Conservation (phyloP, 768 basidiomycete genomes). For the Leucogyrophana mollusca region DNA sequence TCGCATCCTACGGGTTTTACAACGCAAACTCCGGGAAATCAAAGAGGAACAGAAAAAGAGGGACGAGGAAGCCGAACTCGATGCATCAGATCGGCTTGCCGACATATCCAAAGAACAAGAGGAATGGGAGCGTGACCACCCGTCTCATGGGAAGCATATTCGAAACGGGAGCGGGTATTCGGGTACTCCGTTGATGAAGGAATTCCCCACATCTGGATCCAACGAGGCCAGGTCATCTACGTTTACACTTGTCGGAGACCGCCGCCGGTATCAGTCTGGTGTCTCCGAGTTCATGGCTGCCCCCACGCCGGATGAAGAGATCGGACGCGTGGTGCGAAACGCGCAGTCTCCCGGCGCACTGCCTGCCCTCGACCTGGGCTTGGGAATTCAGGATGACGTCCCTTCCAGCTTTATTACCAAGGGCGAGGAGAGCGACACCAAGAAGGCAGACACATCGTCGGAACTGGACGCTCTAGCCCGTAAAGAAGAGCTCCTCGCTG, state of each 20-base stretch:
- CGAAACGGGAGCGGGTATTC: constrained; percentile 66
- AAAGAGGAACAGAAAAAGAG: constrained; percentile 67
- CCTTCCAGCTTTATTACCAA: constrained; percentile 67
- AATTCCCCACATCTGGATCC: constrained; percentile 50
- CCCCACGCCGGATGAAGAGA: constrained; percentile 60
- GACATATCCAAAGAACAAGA: constrained; percentile 66
- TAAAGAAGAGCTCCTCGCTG: constrained; percentile 70
- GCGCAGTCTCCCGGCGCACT: constrained; percentile 56
- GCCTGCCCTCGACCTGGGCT: constrained; percentile 73
- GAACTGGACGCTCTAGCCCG: constrained; percentile 56
- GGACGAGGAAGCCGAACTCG: constrained; percentile 74
- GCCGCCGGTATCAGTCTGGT: constrained; percentile 61
- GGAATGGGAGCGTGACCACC: constrained; percentile 88
- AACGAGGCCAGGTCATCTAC: constrained; percentile 41
- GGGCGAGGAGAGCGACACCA: constrained; percentile 29
- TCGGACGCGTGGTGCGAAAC: constrained; percentile 47
- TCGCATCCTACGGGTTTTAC: constrained; percentile 78
- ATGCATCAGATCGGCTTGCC: constrained; percentile 68
- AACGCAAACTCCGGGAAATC: constrained; percentile 78
- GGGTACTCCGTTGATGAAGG: constrained; percentile 65
- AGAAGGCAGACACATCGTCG: constrained; percentile 35
- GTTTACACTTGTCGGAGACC: constrained; percentile 50
- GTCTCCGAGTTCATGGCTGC: constrained; percentile 74
- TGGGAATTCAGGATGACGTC: constrained; percentile 72
- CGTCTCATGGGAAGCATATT: constrained; percentile 56